Conservation (phyloP, 2,329 filamentous ascomycete species). For the Thelonectria rubi region DNA sequence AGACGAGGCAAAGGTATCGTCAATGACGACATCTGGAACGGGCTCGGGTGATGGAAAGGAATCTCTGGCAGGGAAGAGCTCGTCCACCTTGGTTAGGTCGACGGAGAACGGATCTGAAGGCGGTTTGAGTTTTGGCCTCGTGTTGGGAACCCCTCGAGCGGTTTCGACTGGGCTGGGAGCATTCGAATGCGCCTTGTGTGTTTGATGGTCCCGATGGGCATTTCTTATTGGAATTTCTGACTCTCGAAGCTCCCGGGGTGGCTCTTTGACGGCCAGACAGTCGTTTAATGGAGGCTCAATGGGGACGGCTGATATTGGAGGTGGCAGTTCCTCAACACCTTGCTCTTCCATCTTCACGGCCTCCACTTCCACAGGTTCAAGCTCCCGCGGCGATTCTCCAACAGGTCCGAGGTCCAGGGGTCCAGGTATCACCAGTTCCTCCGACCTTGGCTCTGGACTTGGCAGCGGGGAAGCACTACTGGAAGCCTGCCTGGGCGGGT, state of each 20-base stretch:
- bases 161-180: background rate
- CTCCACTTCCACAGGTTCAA: background rate
- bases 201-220: background rate
- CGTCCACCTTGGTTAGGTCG: constrained; percentile 47
- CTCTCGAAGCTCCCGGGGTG: background rate
- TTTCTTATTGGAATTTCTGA: background rate
- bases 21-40: constrained; percentile 57
- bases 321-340: background rate
- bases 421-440: background rate
- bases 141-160: background rate
- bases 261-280: background rate
- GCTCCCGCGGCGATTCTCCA: background rate
- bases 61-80: constrained; percentile 42
- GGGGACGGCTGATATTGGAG: background rate
- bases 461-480: constrained; percentile 17
- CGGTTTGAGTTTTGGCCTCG: constrained; percentile 8
- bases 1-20: constrained; percentile 62
- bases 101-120: constrained; percentile 41
- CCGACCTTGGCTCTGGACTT: background rate
- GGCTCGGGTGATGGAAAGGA: constrained; percentile 44
- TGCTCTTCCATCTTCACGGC: background rate
- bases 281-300: background rate
- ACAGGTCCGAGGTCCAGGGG: constrained; percentile 1
- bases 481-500: constrained; percentile 31
- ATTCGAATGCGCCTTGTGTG: background rate